Base-by-base conservation (phyloP, 768 basidiomycete genomes). In the Hypsizygus marmoreus region DNA sequence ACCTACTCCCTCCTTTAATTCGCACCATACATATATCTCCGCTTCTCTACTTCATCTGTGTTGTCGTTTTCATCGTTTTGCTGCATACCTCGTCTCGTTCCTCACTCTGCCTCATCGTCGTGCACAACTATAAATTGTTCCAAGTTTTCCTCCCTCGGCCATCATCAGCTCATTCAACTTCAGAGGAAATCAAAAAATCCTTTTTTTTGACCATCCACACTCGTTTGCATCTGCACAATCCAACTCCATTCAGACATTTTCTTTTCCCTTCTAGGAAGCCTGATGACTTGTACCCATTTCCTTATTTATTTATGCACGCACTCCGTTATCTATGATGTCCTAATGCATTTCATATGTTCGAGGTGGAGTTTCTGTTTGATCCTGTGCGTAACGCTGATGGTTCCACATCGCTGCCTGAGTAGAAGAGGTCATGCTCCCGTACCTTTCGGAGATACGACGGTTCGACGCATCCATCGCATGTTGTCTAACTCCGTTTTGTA, bases 1-100 rank as follows among this genome's bases (percentile, higher is more conserved):
- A 40, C 35, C 49, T 43, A 56, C 54, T 56, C 45, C 45, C 52
- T 43, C 40, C 45, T 51, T 58, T 53, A 52, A 60, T 53, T 50
- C 43, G 43, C 50, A 47, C 20, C 53, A 31, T 38, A 58, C 50
- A 54, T 45, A 38, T 56, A 50, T 50, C 47, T 37, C 41, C 41
- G 36, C 49, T 38, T 56, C 44, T 45, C 47, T 47, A 37, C 54
- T 38, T 65, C 60, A 57, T 65, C 55, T 58, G 54, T 63, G 59
- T 65, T 67, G 65, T 72, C 71, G 69, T 73, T 69, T 65, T 60
- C 61, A 58, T 65, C 62, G 61, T 64, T 64, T 64, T 71, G 68
- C 69, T 63, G 62, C 66, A 58, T 56, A 52, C 59, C 53, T 62
- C 61, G 44, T 55, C 53, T 57, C 53, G 51, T 58, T 49, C 38